These are phyloP conservation scores for Candida fluviatilis DNA, from an alignment of 805 yeast genomes.

Conservation along the genomic window DNA sequence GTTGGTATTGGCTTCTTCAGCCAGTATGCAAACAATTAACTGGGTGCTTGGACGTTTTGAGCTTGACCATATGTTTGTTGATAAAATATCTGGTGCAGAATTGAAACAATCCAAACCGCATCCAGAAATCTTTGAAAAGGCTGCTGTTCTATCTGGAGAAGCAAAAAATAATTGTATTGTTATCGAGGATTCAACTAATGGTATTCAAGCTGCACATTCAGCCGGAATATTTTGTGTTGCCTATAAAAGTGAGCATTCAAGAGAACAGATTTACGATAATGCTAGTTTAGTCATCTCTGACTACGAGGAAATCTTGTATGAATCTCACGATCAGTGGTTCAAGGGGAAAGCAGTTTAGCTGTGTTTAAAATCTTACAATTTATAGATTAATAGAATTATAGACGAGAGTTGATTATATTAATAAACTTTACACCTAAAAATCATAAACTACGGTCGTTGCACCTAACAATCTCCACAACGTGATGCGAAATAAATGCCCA, in stretches of 20 bases:
- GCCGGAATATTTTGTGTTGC: slow-evolving; percentile 2
- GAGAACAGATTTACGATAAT: neutral
- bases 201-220: slow-evolving; percentile 3
- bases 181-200: slow-evolving; percentile 2
- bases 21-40: neutral
- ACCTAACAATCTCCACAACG: no score
- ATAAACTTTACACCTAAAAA: no score
- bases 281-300: slow-evolving; percentile 2
- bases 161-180: neutral
- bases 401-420: no score
- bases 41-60: slow-evolving; percentile 1
- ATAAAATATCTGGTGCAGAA: slow-evolving; percentile 2
- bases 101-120: slow-evolving; percentile 3
- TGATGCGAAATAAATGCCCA: no score
- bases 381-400: no score
- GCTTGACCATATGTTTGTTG: slow-evolving; percentile 2
- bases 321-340: neutral
- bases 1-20: slow-evolving; percentile 3
- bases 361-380: no score
- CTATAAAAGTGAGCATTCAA: slow-evolving; percentile 1
- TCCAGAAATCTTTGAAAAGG: slow-evolving; percentile 3
- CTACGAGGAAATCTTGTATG: neutral
- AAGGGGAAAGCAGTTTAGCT: neutral
- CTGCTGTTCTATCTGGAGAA: neutral
- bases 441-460: no score